phyloP scores from a whole-genome alignment of 768 basidiomycete species.

The Symmetrospora coprosmae region DNA sequence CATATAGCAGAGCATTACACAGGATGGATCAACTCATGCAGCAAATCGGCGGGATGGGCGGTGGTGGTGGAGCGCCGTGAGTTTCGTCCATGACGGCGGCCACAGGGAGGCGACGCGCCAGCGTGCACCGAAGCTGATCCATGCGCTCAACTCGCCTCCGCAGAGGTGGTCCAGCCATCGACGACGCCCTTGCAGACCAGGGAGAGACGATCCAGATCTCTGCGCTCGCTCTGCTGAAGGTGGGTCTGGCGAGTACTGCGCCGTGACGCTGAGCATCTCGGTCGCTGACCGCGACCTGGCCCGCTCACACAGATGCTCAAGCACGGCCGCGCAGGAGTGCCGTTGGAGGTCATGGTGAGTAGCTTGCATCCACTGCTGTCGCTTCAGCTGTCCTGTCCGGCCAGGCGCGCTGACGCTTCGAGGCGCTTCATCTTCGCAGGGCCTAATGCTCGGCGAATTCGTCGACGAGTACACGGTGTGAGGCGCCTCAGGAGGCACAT shows the following conservation, averaged over 20 bases:
- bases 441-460: slow-evolving; percentile 91
- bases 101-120: too few species aligned
- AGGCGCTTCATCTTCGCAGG: slow-evolving; percentile 33
- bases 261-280: neutral
- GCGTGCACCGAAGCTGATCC: too few species aligned
- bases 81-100: too few species aligned
- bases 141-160: too few species aligned
- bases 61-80: too few species aligned
- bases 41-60: slow-evolving; percentile 22
- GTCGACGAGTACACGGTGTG: slow-evolving; percentile 73
- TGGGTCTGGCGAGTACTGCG: slow-evolving; percentile 35
- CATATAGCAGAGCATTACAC: neutral
- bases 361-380: slow-evolving; percentile 14
- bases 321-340: slow-evolving; percentile 94
- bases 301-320: slow-evolving; percentile 69
- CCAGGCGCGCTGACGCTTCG: slow-evolving; percentile 18
- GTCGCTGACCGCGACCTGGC: neutral
- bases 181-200: slow-evolving; percentile 31
- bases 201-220: slow-evolving; percentile 72
- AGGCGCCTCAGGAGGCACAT: neutral
- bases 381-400: neutral
- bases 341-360: slow-evolving; percentile 96
- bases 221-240: slow-evolving; percentile 90
- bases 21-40: slow-evolving; percentile 22
- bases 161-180: slow-evolving; percentile 9